Conservation (phyloP, 306 rosid genomes). For the Cotoneaster glaucophyllus region DNA sequence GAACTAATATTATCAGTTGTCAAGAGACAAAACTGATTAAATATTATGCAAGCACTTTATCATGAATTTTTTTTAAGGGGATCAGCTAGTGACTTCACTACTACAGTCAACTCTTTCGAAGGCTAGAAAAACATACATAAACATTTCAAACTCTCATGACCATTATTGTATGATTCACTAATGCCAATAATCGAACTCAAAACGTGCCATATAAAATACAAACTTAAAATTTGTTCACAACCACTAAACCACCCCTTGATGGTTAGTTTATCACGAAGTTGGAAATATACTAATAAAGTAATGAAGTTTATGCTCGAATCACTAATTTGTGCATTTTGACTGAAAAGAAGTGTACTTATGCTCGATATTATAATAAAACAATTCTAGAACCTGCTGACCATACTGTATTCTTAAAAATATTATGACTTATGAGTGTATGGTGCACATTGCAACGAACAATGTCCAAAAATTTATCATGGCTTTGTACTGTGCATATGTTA, state of each 20-base stretch:
- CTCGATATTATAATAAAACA: neutral
- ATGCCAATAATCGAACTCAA: too few species aligned
- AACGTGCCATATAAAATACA: too few species aligned
- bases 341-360: neutral
- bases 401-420: neutral
- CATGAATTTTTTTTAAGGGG: too few species aligned
- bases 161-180: too few species aligned
- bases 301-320: neutral
- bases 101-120: accelerated
- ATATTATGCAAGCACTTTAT: too few species aligned
- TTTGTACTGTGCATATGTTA: neutral
- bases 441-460: neutral
- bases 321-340: neutral
- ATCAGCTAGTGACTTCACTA: too few species aligned
- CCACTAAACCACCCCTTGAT: too few species aligned
- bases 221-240: too few species aligned
- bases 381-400: neutral
- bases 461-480: neutral
- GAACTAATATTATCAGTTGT: neutral
- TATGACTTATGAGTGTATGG: neutral
- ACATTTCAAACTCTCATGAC: too few species aligned
- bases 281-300: neutral
- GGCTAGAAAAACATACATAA: too few species aligned
- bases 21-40: neutral
- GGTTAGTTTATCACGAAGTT: too few species aligned